These are phyloP conservation scores for Laburnicola sp. DNA, from an alignment of 2,329 filamentous ascomycete genomes.

Conservation along the genomic window DNA sequence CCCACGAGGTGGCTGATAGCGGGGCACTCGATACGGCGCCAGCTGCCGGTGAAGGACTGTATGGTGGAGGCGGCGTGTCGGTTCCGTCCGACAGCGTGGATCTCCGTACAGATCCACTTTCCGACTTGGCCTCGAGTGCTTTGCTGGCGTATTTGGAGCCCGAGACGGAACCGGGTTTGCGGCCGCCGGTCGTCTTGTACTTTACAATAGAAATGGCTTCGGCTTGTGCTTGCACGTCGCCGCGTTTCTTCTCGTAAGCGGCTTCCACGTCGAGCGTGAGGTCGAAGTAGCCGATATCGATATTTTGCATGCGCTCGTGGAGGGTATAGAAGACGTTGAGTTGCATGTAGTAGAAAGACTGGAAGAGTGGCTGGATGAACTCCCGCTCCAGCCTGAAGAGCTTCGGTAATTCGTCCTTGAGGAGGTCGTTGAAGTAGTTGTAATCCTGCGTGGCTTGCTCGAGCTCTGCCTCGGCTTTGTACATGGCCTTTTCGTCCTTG, in stretches of 20 bases:
- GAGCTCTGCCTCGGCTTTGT: constrained; percentile 90
- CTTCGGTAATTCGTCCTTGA: constrained; percentile 94
- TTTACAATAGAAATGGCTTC: constrained; percentile 84
- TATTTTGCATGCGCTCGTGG: constrained; percentile 95
- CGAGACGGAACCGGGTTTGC: constrained; percentile 43
- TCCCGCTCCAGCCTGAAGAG: constrained; percentile 87
- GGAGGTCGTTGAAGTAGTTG: constrained; percentile 95
- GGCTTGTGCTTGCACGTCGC: constrained; percentile 80
- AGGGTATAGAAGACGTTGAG: constrained; percentile 98
- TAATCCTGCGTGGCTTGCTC: constrained; percentile 93
- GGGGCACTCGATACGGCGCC: constrained; percentile 31
- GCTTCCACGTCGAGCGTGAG: constrained; percentile 88
- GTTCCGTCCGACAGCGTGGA: constrained; percentile 37
- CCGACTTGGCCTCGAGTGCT: constrained; percentile 43
- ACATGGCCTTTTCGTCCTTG: constrained; percentile 97
- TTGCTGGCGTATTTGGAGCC: constrained; percentile 46
- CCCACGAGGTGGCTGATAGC: constrained; percentile 45
- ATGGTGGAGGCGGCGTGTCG: constrained; percentile 46
- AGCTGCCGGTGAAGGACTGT: constrained; percentile 38
- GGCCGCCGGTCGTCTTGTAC: constrained; percentile 83
- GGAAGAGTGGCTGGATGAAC: constrained; percentile 96
- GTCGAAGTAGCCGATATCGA: constrained; percentile 98
- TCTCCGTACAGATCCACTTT: constrained; percentile 22
- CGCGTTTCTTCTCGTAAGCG: constrained; percentile 85
- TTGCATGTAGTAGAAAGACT: constrained; percentile 99